phyloP scores from a whole-genome alignment of 805 yeast genomes.

The Pichia manshurica region DNA sequence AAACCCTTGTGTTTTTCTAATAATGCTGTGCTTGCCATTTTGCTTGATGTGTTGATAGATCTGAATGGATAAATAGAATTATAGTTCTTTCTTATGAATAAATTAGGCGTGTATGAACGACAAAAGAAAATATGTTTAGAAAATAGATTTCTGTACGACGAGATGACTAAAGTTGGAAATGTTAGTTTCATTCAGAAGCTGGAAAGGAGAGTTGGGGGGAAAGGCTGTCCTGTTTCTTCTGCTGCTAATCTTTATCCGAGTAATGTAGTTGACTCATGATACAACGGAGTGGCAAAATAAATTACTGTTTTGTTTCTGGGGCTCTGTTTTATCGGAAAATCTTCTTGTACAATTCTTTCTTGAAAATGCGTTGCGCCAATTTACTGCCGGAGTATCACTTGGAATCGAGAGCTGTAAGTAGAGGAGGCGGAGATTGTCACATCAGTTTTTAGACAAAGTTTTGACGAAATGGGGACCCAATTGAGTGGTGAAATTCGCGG shows the following conservation, averaged over 20 bases:
- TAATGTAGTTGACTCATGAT: too few relatives aligned
- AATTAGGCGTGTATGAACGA: background rate
- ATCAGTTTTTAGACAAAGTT: too few relatives aligned
- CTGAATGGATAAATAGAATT: background rate
- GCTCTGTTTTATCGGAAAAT: too few relatives aligned
- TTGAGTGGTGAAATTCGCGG: background rate
- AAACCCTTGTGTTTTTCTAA: slow-evolving; percentile 32
- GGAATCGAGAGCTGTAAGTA: too few relatives aligned
- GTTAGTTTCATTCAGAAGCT: slow-evolving; percentile 8
- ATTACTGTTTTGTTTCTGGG: too few relatives aligned
- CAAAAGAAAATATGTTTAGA: background rate
- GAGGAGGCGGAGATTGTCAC: too few relatives aligned
- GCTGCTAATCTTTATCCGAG: background rate
- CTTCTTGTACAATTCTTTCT: background rate
- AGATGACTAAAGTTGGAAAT: background rate
- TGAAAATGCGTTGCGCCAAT: too few relatives aligned
- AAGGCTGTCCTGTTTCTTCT: background rate
- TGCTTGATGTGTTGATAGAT: background rate
- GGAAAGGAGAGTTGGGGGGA: too few relatives aligned
- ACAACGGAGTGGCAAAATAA: too few relatives aligned
- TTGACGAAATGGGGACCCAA: too few relatives aligned
- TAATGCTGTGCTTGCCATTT: slow-evolving; percentile 11
- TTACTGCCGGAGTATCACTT: too few relatives aligned
- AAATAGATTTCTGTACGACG: slow-evolving; percentile 2
- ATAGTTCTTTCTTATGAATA: background rate